phyloP scores from a whole-genome alignment of 192 early-diverging fungal genomes.

The Gamsiella multidivaricata region DNA sequence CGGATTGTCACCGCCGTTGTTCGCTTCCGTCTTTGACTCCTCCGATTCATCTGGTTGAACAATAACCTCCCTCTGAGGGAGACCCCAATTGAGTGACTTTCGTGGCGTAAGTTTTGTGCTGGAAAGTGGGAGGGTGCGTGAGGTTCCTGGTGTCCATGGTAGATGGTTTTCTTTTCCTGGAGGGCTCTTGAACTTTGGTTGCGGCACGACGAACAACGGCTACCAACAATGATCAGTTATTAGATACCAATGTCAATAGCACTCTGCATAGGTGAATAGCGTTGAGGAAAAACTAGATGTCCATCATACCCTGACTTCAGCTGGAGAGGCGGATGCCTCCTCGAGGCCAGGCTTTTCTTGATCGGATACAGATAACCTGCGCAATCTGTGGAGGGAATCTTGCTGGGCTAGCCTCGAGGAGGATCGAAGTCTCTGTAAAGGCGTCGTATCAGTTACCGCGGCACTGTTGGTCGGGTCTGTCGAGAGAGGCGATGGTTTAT shows the following conservation, averaged over 20 bases:
- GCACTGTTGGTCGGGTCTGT: background rate
- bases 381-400: background rate
- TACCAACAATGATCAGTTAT: background rate
- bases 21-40: background rate
- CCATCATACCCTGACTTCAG: slow-evolving; percentile 3
- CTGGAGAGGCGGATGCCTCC: background rate
- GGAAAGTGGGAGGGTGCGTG: slow-evolving; percentile 7
- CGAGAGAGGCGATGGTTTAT: background rate
- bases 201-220: slow-evolving; percentile 4
- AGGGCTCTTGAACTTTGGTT: slow-evolving; percentile 17
- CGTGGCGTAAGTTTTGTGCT: too few species aligned
- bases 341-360: background rate
- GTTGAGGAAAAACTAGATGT: background rate
- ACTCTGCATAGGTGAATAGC: too few species aligned
- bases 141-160: slow-evolving; percentile 7
- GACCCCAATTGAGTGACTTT: slow-evolving; percentile 31
- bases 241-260: too few species aligned
- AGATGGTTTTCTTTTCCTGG: slow-evolving; percentile 28
- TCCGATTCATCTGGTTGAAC: slow-evolving; percentile 2
- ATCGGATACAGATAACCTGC: background rate
- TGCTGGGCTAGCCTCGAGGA: slow-evolving; percentile 7
- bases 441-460: background rate
- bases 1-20: background rate
- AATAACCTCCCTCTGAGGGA: slow-evolving; percentile 8
- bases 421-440: slow-evolving; percentile 2